A percentile compares a stretch with the other conserved stretches of the same genome.
Evolutionary conservation across 306 rosid genomes (phyloP).

Genomic region (Hylodesmum podocarpum): DNA sequence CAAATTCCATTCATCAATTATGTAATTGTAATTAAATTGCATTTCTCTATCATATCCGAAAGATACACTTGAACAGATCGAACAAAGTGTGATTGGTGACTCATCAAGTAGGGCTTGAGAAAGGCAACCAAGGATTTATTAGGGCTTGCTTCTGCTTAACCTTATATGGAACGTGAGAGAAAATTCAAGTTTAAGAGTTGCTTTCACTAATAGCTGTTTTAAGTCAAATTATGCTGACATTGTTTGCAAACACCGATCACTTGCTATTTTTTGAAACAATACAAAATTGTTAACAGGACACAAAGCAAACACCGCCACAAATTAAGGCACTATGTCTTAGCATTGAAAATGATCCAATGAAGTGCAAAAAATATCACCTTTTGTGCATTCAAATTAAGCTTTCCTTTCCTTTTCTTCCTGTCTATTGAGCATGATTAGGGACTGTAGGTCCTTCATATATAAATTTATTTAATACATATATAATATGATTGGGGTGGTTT

Average conservation of each 20-base stretch:
- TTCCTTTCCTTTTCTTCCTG: slow-evolving; percentile 13
- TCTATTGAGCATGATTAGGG: neutral
- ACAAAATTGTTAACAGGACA: slow-evolving; percentile 33
- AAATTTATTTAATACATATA: neutral
- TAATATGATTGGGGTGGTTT: slow-evolving; percentile 13
- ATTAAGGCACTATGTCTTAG: slow-evolving; percentile 15
- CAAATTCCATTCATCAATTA: slow-evolving; percentile 36
- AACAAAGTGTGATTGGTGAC: slow-evolving; percentile 33
- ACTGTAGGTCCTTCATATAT: slow-evolving; percentile 23
- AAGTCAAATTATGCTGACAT: slow-evolving; percentile 41
- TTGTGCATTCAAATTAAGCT: slow-evolving; percentile 27
- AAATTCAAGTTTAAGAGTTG: slow-evolving; percentile 40
- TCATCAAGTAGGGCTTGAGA: slow-evolving; percentile 44
- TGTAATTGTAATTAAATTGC: slow-evolving; percentile 27
- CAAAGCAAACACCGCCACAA: slow-evolving; percentile 36
- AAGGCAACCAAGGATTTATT: slow-evolving; percentile 46
- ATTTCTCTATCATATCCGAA: slow-evolving; percentile 43
- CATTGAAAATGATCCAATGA: slow-evolving; percentile 34
- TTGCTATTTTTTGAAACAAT: slow-evolving; percentile 33
- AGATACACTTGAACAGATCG: slow-evolving; percentile 42
- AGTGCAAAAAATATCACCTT: neutral
- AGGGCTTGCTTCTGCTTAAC: slow-evolving; percentile 43
- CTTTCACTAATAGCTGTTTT: slow-evolving; percentile 49
- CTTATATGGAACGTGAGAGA: slow-evolving; percentile 40
- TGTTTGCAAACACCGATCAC: slow-evolving; percentile 41